Percentiles rank a stretch among this genome's conserved stretches.
Evolutionary conservation across 148 eudicot species (phyloP).

Genomic region (Chenopodium formosanum): DNA sequence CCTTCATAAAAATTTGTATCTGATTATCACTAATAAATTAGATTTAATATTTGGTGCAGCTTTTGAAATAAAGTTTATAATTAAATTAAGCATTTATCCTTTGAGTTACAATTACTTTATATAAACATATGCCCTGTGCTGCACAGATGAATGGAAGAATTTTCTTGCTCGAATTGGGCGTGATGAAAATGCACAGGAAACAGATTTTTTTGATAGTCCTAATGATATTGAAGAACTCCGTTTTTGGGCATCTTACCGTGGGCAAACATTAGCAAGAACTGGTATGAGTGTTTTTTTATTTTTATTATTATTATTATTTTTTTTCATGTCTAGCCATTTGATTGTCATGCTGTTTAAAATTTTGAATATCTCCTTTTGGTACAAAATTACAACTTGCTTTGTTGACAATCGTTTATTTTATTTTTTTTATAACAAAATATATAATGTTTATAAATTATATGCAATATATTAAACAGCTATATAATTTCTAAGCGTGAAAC

Average conservation of each 20-base stretch:
- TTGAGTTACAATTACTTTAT: background rate
- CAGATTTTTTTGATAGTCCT: slow-evolving; percentile 72
- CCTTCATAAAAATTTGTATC: no score
- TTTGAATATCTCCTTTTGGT: background rate
- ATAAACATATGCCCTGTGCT: background rate
- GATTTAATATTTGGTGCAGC: background rate
- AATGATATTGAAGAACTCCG: slow-evolving; percentile 80
- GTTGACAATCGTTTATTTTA: no score
- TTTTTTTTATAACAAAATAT: background rate
- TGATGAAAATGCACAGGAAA: slow-evolving; percentile 70
- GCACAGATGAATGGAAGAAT: slow-evolving; percentile 91
- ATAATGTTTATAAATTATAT: no score
- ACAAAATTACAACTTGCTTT: no score
- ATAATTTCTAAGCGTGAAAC: no score
- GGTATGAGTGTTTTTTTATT: slow-evolving; percentile 36
- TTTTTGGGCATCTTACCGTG: slow-evolving; percentile 98
- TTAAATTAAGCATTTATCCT: background rate
- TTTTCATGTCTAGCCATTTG: background rate
- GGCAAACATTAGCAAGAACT: slow-evolving; percentile 95
- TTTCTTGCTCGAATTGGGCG: slow-evolving; percentile 95
- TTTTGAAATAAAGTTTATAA: background rate
- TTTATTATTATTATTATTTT: no score
- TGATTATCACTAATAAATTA: no score
- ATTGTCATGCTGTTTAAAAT: background rate
- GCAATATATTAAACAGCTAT: background rate